These are phyloP conservation scores for Puccinia hordei DNA, from an alignment of 1,284 basidiomycete species.

Conservation along the genomic window DNA sequence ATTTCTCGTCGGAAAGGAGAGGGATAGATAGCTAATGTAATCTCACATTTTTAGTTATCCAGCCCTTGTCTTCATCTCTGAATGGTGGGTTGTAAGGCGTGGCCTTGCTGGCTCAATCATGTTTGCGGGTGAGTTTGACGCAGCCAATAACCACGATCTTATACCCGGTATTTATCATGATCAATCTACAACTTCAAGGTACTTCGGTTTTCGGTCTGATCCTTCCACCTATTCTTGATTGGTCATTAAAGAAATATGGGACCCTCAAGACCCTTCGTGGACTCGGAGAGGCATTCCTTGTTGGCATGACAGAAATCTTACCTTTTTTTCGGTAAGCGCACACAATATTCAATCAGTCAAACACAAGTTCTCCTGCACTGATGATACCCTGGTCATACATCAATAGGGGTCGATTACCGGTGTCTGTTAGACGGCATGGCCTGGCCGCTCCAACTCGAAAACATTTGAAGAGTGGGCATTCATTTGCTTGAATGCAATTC, in stretches of 20 bases:
- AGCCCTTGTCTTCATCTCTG: slow-evolving; percentile 36
- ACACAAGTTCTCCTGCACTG: no score
- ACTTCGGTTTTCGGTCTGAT: slow-evolving; percentile 34
- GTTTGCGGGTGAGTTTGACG: slow-evolving; percentile 29
- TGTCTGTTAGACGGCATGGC: slow-evolving; percentile 12
- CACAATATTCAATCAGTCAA: not conserved
- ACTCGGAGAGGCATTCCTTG: slow-evolving; percentile 5
- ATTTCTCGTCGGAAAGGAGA: not conserved
- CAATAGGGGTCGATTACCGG: slow-evolving; percentile 15
- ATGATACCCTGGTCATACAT: not conserved
- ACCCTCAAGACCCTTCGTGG: slow-evolving; percentile 22
- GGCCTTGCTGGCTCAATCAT: slow-evolving; percentile 31
- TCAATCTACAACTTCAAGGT: not conserved
- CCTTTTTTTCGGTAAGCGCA: slow-evolving; percentile 43
- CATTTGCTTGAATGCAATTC: slow-evolving; percentile 15
- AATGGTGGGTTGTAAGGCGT: slow-evolving; percentile 42
- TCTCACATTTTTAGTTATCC: slow-evolving; percentile 8
- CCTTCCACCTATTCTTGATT: slow-evolving; percentile 27
- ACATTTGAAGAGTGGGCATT: slow-evolving; percentile 46
- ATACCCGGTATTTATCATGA: not conserved
- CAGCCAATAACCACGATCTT: no score
- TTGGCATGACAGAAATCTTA: slow-evolving; percentile 14
- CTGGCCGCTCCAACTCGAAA: not conserved
- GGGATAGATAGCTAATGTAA: not conserved
- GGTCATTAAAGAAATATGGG: slow-evolving; percentile 43